Evolutionary conservation across 306 rosid species (phyloP), one percentile per base, ranked within the genome.

Genomic region (Crotalaria pallida): DNA sequence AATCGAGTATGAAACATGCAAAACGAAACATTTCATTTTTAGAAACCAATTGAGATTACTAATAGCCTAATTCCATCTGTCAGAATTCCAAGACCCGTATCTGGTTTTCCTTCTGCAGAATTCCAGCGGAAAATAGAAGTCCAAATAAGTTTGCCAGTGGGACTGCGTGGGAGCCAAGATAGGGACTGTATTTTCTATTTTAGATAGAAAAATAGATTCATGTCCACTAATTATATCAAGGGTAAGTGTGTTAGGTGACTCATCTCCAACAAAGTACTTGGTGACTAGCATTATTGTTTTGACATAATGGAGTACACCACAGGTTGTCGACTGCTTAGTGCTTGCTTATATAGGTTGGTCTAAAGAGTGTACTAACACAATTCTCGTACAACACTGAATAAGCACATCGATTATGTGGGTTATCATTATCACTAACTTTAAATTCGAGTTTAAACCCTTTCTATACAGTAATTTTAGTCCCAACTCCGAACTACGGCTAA

Each of bases 201-300:
- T 18, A 9, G 18, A 74, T 24, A 38, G 8, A 55, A 56, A 55
- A 18, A 17, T 2, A 65, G 2, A 10, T 17, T 0, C 2, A 3
- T 29, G 27, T 33, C 38, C 71, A 23, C 79, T 44, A 60, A 79
- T n/a, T 43, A 55, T 36, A 10, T 48, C 10, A 7, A 7, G 0
- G 59, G 26, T n/a, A 59, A 41, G 60, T 67, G 47, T 15, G 8
- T 50, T 41, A 27, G 18, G 9, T 74, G 84, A 76, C 67, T 75
- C 81, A 33, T 58, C 67, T 58, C 66, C 84, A 71, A 75, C 81
- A 40, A 75, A 24, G 47, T 40, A 34, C 21, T 21, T 36, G 19
- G 50, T 19, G 69, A 24, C 2, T 36, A 53, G 5, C 61, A 53
- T 44, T 16, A 57, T 43, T 2, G 66, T 17, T 26, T 13, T 56